Evolutionary conservation across 2,329 filamentous ascomycete species (phyloP), one percentile per base, ranked within the genome.

Genomic region (Epichloe uncinata): DNA sequence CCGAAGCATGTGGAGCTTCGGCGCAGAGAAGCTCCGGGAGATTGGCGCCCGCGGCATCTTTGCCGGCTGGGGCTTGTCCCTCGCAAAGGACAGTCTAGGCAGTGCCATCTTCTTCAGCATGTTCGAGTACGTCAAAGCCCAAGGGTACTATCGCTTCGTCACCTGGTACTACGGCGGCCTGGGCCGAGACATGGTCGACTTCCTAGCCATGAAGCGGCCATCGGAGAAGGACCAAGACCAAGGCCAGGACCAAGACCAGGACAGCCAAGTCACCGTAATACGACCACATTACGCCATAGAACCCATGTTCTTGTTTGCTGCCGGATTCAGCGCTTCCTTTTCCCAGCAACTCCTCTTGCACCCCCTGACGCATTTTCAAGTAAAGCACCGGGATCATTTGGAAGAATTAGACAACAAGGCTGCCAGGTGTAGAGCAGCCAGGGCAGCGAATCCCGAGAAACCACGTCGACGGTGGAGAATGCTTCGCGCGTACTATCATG

Each of bases 81-180:
- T 88, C 40, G 59, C 81, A 42, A 87, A 87, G 58, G 84, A 88
- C 59, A 78, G 79, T 30, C 64, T 85, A 5, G 84, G 84, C 12
- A 79, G 77, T 48, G 84, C 81, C 36, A 65, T 85, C 16, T 87
- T 87, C 72, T 90, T 90, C 65, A 78, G 77, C 57, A 78, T 77
- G 0, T 89, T 90, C 55, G 85, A 90, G 66, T 85, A 80, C 45
- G 69, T 88, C 59, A 89, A 89, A 62, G 82, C 80, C 11, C 85
- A 89, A 61, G 73, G 74, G 12, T 71, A 86, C 66, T 87, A 87
- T 64, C 70, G 69, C 42, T 89, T 85, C 59, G 77, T 89, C 34
- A 77, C 75, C 13, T 81, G 77, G 69, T 86, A 82, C 61, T 89
- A 89, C 56, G 78, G 81, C 30, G 74, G 73, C 1, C 63, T 80